Evolutionary conservation across 2,329 filamentous ascomycete genomes (phyloP), one percentile per base, ranked within the genome.

Genomic region (Thelonectria olida): DNA sequence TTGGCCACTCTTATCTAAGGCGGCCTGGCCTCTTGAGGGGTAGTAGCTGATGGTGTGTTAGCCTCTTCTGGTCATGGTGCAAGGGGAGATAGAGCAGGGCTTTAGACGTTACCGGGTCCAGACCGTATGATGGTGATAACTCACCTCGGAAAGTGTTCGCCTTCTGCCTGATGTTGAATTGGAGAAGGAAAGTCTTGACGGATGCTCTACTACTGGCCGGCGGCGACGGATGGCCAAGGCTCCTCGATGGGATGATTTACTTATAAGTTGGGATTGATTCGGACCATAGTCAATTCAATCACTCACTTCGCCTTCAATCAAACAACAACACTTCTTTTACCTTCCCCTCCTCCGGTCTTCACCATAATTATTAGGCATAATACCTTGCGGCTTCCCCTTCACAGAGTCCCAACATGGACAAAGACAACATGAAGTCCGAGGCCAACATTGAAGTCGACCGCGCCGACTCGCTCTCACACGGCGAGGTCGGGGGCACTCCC

Each of bases 1-100:
- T n/a, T 27, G 51, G 22, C 34, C 50, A 50, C 56, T 59, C 38
- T 54, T 54, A 50, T 56, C 51, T 55, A 5, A n/a, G n/a, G n/a
- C 45, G 8, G 6, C 6, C 17, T 9, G 20, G 5, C 17, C 6
- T 44, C 6, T 17, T 20, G 8, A 36, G 17, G 28, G 22, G 27
- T 20, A 28, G 41, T 39, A 50, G 22, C 58, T 55, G 50, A 55
- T 27, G 25, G 22, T 13, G 22, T 13, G 31, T 55, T 34, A 10
- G 36, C 25, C 20, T 25, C 22, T 50, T 8, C 25, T 23, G 36
- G 27, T 36, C 50, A 25, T n/a, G n/a, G n/a, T n/a, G 23, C 34
- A 41, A 53, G 56, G 41, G 49, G 27, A 52, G 28, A 28, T 20
- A 15, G 27, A 25, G 6, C 27, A 20, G 27, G 25, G 57, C n/a